These are phyloP conservation scores for Pichia kudriavzevii DNA, from an alignment of 1,139 yeast species.

Conservation along the genomic window DNA sequence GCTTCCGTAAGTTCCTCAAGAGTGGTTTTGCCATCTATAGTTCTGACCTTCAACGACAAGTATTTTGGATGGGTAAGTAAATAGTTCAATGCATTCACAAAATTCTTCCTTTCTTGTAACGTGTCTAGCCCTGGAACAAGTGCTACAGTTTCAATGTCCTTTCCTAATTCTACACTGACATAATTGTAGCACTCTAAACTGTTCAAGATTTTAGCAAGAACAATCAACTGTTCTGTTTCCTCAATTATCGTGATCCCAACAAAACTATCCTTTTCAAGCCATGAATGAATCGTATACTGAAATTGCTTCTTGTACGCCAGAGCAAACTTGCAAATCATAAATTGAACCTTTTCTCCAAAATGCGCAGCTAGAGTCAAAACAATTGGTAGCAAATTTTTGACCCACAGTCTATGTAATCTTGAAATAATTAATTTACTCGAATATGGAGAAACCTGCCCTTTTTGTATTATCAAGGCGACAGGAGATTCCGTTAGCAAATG, in stretches of 20 bases:
- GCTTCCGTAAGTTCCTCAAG: slow-evolving; percentile 46
- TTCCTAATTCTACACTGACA: slow-evolving; percentile 21
- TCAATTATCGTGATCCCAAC: slow-evolving; percentile 61
- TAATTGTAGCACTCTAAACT: slow-evolving; percentile 41
- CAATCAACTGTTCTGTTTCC: slow-evolving; percentile 73
- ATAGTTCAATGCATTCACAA: slow-evolving; percentile 55
- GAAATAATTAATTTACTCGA: slow-evolving; percentile 25
- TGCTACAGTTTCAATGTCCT: slow-evolving; percentile 21
- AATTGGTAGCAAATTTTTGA: slow-evolving; percentile 70
- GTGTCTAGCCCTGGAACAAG: slow-evolving; percentile 59
- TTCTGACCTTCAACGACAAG: slow-evolving; percentile 40
- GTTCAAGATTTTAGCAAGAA: slow-evolving; percentile 54
- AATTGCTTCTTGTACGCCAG: slow-evolving; percentile 62
- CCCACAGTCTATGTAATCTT: slow-evolving; percentile 67
- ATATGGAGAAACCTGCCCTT: slow-evolving; percentile 50
- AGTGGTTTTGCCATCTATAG: slow-evolving; percentile 9
- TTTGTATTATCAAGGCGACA: slow-evolving; percentile 57
- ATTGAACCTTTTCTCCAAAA: slow-evolving; percentile 55
- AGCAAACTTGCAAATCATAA: slow-evolving; percentile 61
- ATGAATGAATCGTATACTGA: slow-evolving; percentile 52
- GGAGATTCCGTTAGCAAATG: slow-evolving; percentile 69
- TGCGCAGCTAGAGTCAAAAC: slow-evolving; percentile 51
- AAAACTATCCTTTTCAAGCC: slow-evolving; percentile 53
- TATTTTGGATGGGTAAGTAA: slow-evolving; percentile 82
- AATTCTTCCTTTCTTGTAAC: slow-evolving; percentile 46